A percentile compares a stretch with the other conserved stretches of the same genome.
Conservation (phyloP, 352 stramenopile genomes). For the Pythium rishiriense region DNA sequence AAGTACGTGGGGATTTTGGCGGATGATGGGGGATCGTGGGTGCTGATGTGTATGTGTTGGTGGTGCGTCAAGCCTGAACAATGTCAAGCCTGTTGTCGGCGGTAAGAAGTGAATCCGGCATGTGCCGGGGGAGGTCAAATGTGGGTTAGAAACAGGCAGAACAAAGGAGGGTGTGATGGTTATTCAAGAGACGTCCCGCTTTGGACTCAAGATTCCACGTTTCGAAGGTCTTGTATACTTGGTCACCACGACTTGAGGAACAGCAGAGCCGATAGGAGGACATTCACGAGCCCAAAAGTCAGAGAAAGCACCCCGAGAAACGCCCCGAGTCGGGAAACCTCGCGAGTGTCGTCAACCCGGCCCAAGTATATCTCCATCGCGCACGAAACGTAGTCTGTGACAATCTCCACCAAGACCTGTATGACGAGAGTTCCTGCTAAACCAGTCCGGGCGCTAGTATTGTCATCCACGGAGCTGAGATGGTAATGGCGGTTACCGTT, state of each 20-base stretch:
- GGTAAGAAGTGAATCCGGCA: conserved; percentile 42
- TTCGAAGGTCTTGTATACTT: no score
- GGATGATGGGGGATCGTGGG: neutral
- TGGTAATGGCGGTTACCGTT: neutral
- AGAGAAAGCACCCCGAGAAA: neutral
- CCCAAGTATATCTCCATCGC: neutral
- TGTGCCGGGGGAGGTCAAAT: neutral
- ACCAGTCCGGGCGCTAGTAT: no score
- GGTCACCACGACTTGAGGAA: neutral
- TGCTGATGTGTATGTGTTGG: conserved; percentile 7
- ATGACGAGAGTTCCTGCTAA: neutral
- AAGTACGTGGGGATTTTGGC: conserved; percentile 44
- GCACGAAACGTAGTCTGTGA: neutral
- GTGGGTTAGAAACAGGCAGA: neutral
- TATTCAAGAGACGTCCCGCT: neutral
- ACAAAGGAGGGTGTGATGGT: neutral
- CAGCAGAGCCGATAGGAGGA: neutral
- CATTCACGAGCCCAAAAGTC: neutral
- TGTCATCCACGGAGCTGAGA: no score
- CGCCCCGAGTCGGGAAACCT: neutral
- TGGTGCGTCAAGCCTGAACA: conserved; percentile 46
- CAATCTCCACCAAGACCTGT: neutral
- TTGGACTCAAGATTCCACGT: neutral
- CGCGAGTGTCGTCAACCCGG: neutral
- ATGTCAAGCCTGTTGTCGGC: conserved; percentile 70